Conservation (phyloP, 257 asterid genomes). For the Solanum ossicruentum region DNA sequence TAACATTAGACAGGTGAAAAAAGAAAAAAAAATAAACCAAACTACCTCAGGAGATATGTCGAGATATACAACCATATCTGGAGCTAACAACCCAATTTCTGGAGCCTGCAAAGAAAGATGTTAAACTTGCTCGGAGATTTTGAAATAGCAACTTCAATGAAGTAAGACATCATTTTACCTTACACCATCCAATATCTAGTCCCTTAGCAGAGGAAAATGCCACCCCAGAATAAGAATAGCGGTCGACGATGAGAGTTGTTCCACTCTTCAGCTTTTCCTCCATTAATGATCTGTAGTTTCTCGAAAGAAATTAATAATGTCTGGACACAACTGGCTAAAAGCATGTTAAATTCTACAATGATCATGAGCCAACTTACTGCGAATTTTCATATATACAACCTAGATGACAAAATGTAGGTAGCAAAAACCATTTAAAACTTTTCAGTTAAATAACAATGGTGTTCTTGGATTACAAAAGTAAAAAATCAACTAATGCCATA, state of each 20-base stretch:
- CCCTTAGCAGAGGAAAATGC: conserved; percentile 95
- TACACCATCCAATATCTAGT: conserved; percentile 77
- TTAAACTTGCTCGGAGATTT: not conserved
- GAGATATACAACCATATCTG: conserved; percentile 84
- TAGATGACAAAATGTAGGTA: not conserved
- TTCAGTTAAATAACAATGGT: not conserved
- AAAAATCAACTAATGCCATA: not conserved
- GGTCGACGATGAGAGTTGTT: conserved; percentile 70
- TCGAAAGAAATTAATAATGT: not conserved
- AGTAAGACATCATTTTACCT: conserved; percentile 28
- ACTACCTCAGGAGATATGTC: conserved; percentile 89
- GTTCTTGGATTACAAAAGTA: not conserved
- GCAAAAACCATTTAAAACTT: not conserved
- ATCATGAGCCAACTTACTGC: not conserved
- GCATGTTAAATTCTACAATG: not conserved
- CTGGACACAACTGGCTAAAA: not conserved
- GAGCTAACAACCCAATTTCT: conserved; percentile 81
- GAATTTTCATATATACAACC: not conserved
- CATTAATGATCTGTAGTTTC: conserved; percentile 50
- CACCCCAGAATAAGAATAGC: conserved; percentile 86
- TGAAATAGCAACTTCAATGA: not conserved
- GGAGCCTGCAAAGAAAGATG: conserved; percentile 52
- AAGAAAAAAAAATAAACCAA: not conserved
- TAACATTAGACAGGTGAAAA: not conserved
- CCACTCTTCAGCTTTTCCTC: conserved; percentile 72